These are phyloP conservation scores for Phytophthora crassamura DNA, from an alignment of 352 stramenopile species.

Conservation along the genomic window DNA sequence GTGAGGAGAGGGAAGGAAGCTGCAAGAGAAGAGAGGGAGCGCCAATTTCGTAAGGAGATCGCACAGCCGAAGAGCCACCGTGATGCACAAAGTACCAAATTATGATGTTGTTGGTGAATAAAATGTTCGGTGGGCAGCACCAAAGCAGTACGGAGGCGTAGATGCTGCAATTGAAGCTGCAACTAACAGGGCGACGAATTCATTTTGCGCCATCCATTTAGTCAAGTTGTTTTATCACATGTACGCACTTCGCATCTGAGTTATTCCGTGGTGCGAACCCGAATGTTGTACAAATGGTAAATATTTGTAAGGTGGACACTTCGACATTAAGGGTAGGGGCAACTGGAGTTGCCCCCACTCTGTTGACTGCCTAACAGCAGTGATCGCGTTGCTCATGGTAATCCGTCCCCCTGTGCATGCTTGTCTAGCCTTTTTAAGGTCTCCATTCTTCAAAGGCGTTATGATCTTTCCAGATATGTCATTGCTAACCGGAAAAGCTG, in stretches of 20 bases:
- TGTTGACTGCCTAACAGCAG: background rate
- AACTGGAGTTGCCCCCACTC: constrained; percentile 8
- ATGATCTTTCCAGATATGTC: background rate
- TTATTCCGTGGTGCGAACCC: constrained; percentile 6
- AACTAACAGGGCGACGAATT: too few species aligned
- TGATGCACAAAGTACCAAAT: constrained; percentile 1
- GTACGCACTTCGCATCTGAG: constrained; percentile 6
- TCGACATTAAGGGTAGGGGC: background rate
- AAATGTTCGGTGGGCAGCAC: background rate
- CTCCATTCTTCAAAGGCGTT: constrained; percentile 1
- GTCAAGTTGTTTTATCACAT: too few species aligned
- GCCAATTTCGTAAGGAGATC: background rate
- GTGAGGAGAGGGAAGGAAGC: background rate
- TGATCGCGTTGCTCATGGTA: constrained; percentile 4
- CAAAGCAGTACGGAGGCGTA: too few species aligned
- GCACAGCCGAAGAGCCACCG: background rate
- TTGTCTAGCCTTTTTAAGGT: background rate
- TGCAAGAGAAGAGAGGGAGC: background rate
- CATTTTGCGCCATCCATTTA: too few species aligned
- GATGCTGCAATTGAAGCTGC: too few species aligned
- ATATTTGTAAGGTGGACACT: background rate
- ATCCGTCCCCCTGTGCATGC: background rate
- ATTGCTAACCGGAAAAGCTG: constrained; percentile 7
- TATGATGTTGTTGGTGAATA: constrained; percentile 2
- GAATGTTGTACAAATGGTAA: constrained; percentile 2